Conservation (phyloP, 352 stramenopile genomes). For the Globisporangium alternatum region DNA sequence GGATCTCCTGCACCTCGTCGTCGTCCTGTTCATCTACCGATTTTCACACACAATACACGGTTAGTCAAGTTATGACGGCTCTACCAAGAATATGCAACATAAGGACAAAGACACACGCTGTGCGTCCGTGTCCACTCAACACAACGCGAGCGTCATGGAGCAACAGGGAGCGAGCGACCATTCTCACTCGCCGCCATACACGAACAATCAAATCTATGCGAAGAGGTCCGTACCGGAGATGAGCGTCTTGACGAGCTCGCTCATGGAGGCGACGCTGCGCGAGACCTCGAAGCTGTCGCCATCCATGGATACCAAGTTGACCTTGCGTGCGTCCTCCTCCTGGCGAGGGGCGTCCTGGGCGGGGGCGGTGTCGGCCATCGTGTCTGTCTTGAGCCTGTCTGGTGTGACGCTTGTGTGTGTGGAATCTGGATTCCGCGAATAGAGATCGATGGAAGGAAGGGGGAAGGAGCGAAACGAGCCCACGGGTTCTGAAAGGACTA, state of each 20-base stretch:
- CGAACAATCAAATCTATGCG: background rate
- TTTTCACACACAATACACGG: slow-evolving; percentile 1
- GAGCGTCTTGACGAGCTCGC: slow-evolving; percentile 97
- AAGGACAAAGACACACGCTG: background rate
- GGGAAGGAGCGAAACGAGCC: slow-evolving; percentile 3
- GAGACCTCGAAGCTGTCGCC: slow-evolving; percentile 96
- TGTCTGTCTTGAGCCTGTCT: slow-evolving; percentile 6
- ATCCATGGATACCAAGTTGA: slow-evolving; percentile 92
- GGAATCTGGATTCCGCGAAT: slow-evolving; percentile 5
- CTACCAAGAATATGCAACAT: too few relatives aligned
- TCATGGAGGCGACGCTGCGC: slow-evolving; percentile 94
- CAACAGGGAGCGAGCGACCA: background rate
- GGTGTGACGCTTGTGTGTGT: background rate
- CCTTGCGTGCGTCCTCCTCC: slow-evolving; percentile 79
- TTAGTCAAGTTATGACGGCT: background rate
- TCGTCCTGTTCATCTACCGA: slow-evolving; percentile 92
- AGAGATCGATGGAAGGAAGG: background rate
- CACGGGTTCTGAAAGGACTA: background rate
- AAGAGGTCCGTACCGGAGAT: slow-evolving; percentile 77
- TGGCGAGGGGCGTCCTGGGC: slow-evolving; percentile 43
- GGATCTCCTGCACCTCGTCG: slow-evolving; percentile 95
- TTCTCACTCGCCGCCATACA: slow-evolving; percentile 5
- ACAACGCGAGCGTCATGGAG: background rate
- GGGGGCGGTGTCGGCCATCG: slow-evolving; percentile 57
- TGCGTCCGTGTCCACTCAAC: background rate